phyloP scores from a whole-genome alignment of 2,329 filamentous ascomycete genomes.

The Penicillium oxalicum region DNA sequence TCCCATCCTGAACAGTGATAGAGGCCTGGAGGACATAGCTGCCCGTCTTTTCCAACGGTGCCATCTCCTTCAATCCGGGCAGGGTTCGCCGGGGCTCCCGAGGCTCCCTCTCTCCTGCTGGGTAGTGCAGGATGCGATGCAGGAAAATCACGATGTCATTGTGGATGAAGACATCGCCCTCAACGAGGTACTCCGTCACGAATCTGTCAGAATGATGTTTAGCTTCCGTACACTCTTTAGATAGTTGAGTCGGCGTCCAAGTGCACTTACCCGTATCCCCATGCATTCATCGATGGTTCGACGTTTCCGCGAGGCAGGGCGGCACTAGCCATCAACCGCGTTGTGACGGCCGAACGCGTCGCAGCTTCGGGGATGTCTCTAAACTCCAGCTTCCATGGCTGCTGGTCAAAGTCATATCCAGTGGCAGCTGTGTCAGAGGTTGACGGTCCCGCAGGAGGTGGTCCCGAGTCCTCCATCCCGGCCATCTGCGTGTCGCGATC shows the following conservation, averaged over 20 bases:
- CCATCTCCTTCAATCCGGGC: conserved; percentile 42
- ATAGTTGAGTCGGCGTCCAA: background rate
- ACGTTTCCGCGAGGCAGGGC: conserved; percentile 47
- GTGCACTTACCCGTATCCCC: conserved; percentile 48
- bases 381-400: conserved; percentile 44
- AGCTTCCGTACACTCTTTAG: background rate
- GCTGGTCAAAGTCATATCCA: conserved; percentile 31
- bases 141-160: conserved; percentile 54
- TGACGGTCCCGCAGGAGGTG: background rate
- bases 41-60: conserved; percentile 51
- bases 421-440: background rate
- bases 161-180: conserved; percentile 54
- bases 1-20: conserved; percentile 51
- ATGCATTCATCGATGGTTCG: conserved; percentile 45
- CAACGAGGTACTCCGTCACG: conserved; percentile 51
- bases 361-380: conserved; percentile 47
- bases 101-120: conserved; percentile 29
- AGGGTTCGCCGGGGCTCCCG: conserved; percentile 33
- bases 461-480: conserved; percentile 20
- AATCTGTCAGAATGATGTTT: conserved; percentile 39
- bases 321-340: conserved; percentile 47
- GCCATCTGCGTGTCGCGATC: conserved; percentile 32
- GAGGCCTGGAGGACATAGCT: conserved; percentile 54
- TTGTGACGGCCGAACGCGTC: conserved; percentile 49
- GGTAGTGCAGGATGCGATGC: conserved; percentile 49